Base-by-base conservation (phyloP, 2,329 filamentous ascomycete species). In the Scedosporium aurantiacum region DNA sequence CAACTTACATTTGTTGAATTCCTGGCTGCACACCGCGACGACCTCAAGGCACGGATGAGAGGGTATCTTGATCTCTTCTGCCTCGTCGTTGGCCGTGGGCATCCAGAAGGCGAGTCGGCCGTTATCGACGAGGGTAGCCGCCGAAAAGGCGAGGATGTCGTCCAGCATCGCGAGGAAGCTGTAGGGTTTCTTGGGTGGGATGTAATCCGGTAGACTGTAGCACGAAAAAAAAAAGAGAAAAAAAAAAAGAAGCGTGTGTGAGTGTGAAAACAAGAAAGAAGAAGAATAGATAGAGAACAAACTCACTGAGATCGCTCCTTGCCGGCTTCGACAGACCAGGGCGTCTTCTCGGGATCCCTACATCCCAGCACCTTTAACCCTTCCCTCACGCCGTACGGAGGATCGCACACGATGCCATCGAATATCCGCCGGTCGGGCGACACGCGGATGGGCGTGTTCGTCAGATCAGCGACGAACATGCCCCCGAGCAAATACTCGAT, bases 81-180 rank as follows among this genome's bases (percentile, higher is more conserved):
- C 82, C 67, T 91, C 83, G 63, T 89, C 86, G 69, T 90, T 91
- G 28, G 91, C 87, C 0, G 91, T 96, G 0, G 94, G 94, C 90
- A 97, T 96, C 94, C 94, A 99, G 78, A 99, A 95, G 6, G 89
- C 90, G 8, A 99, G 72, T 28, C 94, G 81, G 0, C 91, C 94
- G 64, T 84, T 75, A 60, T 90, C 86, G 6, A 96, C 89, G 0
- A 99, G 79, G 1, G 87, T 90, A 12, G 82, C 78, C 0, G 86
- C 82, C 4, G 91, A 86, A 69, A 99, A 97, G 21, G 86, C 81
- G 5, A 97, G 81, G 60, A 99, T 91, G 71, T 97, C 91, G 68
- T 91, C 86, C 21, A 97, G 81, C 84, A 99, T 91, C 5, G 90
- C 88, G 45, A 89, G 79, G 71, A 99, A 97, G 67, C 90, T 90